These are phyloP conservation scores for Isabelozyma rhagii DNA, from an alignment of 805 yeast genomes.

Conservation along the genomic window DNA sequence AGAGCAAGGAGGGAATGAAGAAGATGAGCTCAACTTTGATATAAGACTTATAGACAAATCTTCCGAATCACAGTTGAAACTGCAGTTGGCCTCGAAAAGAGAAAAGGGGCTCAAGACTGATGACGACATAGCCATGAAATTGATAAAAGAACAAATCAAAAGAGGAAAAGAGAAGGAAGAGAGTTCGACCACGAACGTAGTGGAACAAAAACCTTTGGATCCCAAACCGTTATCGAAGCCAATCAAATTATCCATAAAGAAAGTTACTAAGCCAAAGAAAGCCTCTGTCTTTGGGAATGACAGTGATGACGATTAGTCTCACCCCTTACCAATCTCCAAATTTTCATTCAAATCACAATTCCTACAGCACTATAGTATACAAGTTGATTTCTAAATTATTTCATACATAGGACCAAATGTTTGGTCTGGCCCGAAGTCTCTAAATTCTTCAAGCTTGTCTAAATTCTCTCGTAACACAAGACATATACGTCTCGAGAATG, in stretches of 20 bases:
- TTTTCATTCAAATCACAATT: conserved; percentile 2
- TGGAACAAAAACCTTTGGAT: background rate
- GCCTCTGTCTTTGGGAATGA: conserved; percentile 8
- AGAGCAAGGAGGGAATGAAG: conserved; percentile 24
- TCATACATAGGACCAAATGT: background rate
- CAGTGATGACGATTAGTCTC: conserved; percentile 5
- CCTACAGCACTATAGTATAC: too few species aligned
- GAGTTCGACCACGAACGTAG: background rate
- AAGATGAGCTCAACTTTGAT: conserved; percentile 34
- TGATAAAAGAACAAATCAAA: conserved; percentile 54
- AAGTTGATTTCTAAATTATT: background rate
- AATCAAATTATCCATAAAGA: background rate
- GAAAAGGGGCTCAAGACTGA: conserved; percentile 39
- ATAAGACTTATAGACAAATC: conserved; percentile 19
- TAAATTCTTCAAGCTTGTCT: background rate
- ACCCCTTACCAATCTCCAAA: background rate
- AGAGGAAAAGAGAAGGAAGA: conserved; percentile 26
- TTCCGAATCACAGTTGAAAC: conserved; percentile 20
- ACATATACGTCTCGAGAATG: conserved; percentile 65
- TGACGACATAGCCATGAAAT: conserved; percentile 39
- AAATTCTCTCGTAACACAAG: conserved; percentile 56
- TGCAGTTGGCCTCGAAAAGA: conserved; percentile 34
- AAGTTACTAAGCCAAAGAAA: background rate
- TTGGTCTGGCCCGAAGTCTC: background rate
- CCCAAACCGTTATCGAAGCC: background rate